Base-by-base conservation (phyloP, 2,329 filamentous ascomycete genomes). In the Xylariaceae sp. region DNA sequence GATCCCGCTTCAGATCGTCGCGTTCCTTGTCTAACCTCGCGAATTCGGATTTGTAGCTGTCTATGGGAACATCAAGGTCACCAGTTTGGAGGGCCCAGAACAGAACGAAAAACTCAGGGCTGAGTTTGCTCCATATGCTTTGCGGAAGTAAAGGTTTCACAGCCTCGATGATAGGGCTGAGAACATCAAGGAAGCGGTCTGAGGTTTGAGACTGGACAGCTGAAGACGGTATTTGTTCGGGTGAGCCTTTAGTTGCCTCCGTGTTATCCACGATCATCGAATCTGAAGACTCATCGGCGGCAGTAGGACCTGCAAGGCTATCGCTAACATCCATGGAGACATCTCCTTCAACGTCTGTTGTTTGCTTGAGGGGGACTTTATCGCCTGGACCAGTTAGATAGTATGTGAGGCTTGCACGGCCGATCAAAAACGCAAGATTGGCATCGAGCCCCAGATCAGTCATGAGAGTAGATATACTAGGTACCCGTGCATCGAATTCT, bases 21-120 rank as follows among this genome's bases (percentile, higher is more conserved):
- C 87, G 80, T 65, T 87, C 84, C 51, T 81, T 83, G 61, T 85
- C 81, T 19, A 91, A 76, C 8, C 84, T 80, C 18, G 83, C 81
- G 34, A 86, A 84, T 66, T 95, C 91, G 15, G 84, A 80, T 45
- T 88, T 80, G 67, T 99, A 99, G 56, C 86, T 88, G 32, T 84
- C 80, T 57, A 83, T 83, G 1, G 89, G 88, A 59, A 92, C 84
- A 53, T 83, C 81, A 53, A 96, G 76, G 67, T 99, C 92, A 43
- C 88, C 85, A 2, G 95, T 80, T 26, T 90, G 86, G 12, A 96
- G 77, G 47, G 92, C 86, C 94, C 94, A 99, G 72, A 99, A 99
- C 0, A 88, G 88, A 41, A 88, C 83, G 65, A 90, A 96, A 68
- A 96, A 92, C 29, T 88, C 84, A 0, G 90, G 78, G 41, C 84